These are phyloP conservation scores for Phoma sp. DNA, from an alignment of 2,329 filamentous ascomycete genomes.

Conservation along the genomic window DNA sequence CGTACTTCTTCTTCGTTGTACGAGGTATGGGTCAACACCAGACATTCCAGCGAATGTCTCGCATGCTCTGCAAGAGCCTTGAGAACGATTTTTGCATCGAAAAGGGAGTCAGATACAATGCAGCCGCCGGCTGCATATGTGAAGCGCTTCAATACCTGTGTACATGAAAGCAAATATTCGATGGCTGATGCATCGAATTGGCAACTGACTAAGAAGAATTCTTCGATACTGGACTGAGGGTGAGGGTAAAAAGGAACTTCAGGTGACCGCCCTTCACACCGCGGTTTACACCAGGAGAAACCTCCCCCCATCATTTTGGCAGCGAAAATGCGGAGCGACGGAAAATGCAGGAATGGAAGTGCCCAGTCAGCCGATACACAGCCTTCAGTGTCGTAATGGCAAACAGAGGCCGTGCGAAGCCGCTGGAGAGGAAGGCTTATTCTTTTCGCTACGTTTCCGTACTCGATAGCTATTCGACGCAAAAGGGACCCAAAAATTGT, in stretches of 20 bases:
- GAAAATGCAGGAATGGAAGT: background rate
- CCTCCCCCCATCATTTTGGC: background rate
- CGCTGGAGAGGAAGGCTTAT: background rate
- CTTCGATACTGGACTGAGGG: background rate
- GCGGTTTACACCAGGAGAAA: too few species aligned
- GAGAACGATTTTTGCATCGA: background rate
- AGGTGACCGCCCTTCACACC: too few species aligned
- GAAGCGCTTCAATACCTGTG: background rate
- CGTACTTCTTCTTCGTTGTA: slow-evolving; percentile 1
- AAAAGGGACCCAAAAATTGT: background rate
- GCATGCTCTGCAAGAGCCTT: background rate
- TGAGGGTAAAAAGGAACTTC: background rate
- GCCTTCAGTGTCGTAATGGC: background rate
- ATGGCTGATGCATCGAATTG: background rate
- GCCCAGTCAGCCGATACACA: background rate
- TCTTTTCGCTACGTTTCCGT: background rate
- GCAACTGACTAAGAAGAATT: background rate
- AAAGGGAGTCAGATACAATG: background rate
- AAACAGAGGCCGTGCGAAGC: background rate
- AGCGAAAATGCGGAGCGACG: background rate
- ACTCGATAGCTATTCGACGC: background rate
- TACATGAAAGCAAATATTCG: background rate
- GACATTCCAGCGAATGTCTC: background rate
- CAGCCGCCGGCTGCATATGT: background rate
- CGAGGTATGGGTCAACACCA: background rate